phyloP scores from a whole-genome alignment of 148 eudicot species.

The Rhododendron ovatum region DNA sequence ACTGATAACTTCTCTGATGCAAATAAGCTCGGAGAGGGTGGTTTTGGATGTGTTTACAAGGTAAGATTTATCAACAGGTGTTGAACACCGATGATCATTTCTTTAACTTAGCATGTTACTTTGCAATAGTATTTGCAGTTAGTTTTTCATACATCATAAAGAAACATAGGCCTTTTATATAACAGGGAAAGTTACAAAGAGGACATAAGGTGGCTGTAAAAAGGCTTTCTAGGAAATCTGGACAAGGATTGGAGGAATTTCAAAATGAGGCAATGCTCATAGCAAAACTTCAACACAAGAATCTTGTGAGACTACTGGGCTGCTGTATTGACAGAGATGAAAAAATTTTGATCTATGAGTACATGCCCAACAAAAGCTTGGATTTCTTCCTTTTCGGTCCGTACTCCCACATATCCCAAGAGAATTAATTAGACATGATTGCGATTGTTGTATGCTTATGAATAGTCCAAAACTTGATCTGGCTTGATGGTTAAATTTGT shows the following conservation, averaged over 20 bases:
- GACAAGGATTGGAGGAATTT: constrained; percentile 4
- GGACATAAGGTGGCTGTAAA: not conserved
- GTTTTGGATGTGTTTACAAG: too few relatives aligned
- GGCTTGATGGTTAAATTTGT: not conserved
- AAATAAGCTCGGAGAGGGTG: too few relatives aligned
- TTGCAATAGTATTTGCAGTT: not conserved
- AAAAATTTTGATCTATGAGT: constrained; percentile 6
- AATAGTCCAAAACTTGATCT: not conserved
- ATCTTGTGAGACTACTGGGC: constrained; percentile 9
- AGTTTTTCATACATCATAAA: not conserved
- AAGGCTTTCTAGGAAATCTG: constrained; percentile 1
- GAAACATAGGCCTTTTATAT: not conserved
- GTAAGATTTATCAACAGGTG: too few relatives aligned
- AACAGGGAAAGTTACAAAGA: not conserved
- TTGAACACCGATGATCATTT: too few relatives aligned
- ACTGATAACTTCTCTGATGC: constrained; percentile 8
- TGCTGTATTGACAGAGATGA: not conserved
- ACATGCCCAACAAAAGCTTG: constrained; percentile 10
- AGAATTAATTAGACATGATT: not conserved
- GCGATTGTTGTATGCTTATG: not conserved
- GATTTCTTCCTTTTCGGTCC: constrained; percentile 7
- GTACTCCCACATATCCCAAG: not conserved
- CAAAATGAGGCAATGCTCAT: not conserved
- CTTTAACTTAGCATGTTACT: not conserved
- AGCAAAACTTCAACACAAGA: constrained; percentile 8